These are phyloP conservation scores for Ceratocystis smalleyi DNA, from an alignment of 2,329 filamentous ascomycete genomes.

Conservation along the genomic window DNA sequence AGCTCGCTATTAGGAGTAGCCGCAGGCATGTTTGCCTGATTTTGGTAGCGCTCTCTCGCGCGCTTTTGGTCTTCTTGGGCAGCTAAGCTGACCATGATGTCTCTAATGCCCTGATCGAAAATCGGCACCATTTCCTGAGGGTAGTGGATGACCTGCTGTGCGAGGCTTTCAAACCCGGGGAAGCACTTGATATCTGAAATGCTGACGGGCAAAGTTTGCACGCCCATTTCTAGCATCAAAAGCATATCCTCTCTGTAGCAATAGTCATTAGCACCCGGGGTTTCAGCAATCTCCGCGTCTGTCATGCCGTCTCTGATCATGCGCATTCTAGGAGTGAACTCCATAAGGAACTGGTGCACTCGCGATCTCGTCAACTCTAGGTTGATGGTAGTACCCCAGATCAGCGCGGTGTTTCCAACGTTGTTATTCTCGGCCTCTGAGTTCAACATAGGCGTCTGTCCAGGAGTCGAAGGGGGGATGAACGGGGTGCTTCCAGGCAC, in stretches of 20 bases:
- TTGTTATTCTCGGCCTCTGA: slow-evolving; percentile 50
- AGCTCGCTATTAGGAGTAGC: slow-evolving; percentile 28
- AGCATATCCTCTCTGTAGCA: slow-evolving; percentile 76
- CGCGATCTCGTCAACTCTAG: slow-evolving; percentile 65
- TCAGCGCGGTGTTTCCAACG: slow-evolving; percentile 36
- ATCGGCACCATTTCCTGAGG: slow-evolving; percentile 91
- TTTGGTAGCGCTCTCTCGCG: slow-evolving; percentile 25
- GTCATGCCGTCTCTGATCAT: slow-evolving; percentile 78
- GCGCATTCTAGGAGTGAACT: slow-evolving; percentile 86
- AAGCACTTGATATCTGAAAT: slow-evolving; percentile 81
- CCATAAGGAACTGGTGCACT: slow-evolving; percentile 69
- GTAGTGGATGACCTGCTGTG: slow-evolving; percentile 87
- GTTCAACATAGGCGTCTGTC: slow-evolving; percentile 23
- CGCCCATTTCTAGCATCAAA: slow-evolving; percentile 77
- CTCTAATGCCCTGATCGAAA: slow-evolving; percentile 89
- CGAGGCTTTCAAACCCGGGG: slow-evolving; percentile 80
- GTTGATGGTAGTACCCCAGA: slow-evolving; percentile 96
- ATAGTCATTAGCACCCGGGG: slow-evolving; percentile 59
- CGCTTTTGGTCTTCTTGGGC: slow-evolving; percentile 55
- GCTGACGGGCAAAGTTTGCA: slow-evolving; percentile 74
- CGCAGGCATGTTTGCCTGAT: slow-evolving; percentile 37
- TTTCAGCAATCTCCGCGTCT: slow-evolving; percentile 53
- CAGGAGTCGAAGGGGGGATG: slow-evolving; percentile 14
- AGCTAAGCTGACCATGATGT: slow-evolving; percentile 81
- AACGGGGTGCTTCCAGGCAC: slow-evolving; percentile 15